Base-by-base conservation (phyloP, 2,329 filamentous ascomycete species). In the Aphanoascus verrucosus region DNA sequence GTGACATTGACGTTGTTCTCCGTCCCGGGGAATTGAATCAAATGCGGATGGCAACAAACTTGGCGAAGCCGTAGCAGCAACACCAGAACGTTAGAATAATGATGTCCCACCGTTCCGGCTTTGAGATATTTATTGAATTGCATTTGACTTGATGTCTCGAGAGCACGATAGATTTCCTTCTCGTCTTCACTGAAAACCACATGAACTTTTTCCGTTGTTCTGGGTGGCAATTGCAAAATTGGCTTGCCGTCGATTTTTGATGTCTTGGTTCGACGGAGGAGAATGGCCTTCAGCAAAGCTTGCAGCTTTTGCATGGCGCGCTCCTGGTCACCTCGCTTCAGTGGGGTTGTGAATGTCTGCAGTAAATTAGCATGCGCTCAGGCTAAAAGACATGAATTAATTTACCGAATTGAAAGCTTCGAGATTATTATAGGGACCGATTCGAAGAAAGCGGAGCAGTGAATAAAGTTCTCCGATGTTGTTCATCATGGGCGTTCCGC, bases 401-500 rank as follows among this genome's bases (percentile, higher is more conserved):
- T 74, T 64, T 68, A 79, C 76, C 53, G 62, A 58, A 41, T 76
- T 77, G 65, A 94, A 94, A 19, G 72, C 70, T 0, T 78, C 71
- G 70, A 78, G 78, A 12, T 79, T 73, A 60, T 78, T 80, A 66
- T 93, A 94, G 1, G 88, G 88, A 56, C 77, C 77, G 63, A 94
- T 90, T 1, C 77, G 75, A 14, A 94, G 74, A 62, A 94, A 96
- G 1, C 80, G 78, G 43, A 95, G 74, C 17, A 94, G 71, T 0
- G 88, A 86, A 62, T 80, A 89, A 2, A 94, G 74, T 61, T 96
- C 90, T 20, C 79, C 74, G 2, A 91, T 81, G 11, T 77, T 81
- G 61, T 95, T 95, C 85, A 93, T 93, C 85, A 91, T 89, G 0
- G 87, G 87, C 0, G 87, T 93, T 23, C 87, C 87, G 34, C 84